Base-by-base conservation (phyloP, 352 stramenopile genomes). In the Phytopythium montanum region DNA sequence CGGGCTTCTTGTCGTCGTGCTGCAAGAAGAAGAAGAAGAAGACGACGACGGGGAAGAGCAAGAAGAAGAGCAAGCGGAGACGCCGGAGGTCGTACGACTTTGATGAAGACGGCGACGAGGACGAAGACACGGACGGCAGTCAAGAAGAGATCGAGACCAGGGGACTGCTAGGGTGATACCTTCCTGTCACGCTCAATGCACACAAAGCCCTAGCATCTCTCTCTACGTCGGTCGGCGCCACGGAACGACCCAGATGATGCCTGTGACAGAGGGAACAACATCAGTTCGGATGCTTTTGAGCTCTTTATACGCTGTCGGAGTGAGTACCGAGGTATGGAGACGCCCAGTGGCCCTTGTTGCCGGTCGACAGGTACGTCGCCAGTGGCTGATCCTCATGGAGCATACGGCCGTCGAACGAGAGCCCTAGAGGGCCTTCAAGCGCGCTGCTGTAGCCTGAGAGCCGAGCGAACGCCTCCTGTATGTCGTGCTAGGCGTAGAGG, bases 171-270 rank as follows among this genome's bases (percentile, higher is more conserved):
- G 69, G 68, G 0, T 89, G 50, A 83, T 51, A 21, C 23, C 26
- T 51, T 33, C 44, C 21, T 29, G 21, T 45, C 21, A 12, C 13
- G 21, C 19, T 41, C 34, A 12, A 41, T 23, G 38, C 3, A 45
- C 23, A 14, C 16, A 23, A 25, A 45, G 14, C 19, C 18, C 61
- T 45, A n/a, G n/a, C n/a, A n/a, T n/a, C n/a, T 6, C n/a, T 41
- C 34, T 13, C 34, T 65, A 2, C 66, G 64, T 44, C 58, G 31
- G 49, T 54, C 66, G 50, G 5, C 74, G 71, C 59, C 83, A 88
- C 2, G 78, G 78, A 10, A 86, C 54, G 28, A 88, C 72, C 76
- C 78, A 90, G 29, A 90, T 58, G 59, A 90, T 82, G 25, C 80
- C 79, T 89, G 26, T 1, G 0, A 0, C n/a, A 36, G 23, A 16